These are phyloP conservation scores for Tetradesmus obliquus DNA, from an alignment of 139 green algal genomes.

Conservation along the genomic window DNA sequence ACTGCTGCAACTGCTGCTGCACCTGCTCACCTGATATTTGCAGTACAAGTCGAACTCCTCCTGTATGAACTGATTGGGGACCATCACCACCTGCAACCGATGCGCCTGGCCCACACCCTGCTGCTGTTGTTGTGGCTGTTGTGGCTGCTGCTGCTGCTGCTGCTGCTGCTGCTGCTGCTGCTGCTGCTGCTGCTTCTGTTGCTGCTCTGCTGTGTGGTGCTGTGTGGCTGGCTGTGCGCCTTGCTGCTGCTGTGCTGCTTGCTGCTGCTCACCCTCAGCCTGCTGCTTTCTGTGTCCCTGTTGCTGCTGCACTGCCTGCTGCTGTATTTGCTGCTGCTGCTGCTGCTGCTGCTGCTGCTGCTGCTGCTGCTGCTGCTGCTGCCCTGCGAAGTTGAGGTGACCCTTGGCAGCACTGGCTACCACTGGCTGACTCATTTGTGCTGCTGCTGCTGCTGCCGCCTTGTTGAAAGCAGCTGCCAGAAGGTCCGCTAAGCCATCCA, in stretches of 20 bases:
- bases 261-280: not conserved
- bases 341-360: conserved; percentile 40
- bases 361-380: conserved; percentile 36
- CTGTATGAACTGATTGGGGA: conserved; percentile 56
- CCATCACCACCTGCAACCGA: conserved; percentile 21
- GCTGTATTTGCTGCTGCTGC: not conserved
- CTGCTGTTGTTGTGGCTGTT: conserved; percentile 3
- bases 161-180: conserved; percentile 43
- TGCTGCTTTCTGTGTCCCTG: conserved; percentile 27
- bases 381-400: not conserved
- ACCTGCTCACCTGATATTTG: conserved; percentile 62
- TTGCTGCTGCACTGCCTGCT: conserved; percentile 32
- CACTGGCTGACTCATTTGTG: conserved; percentile 4
- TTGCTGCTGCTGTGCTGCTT: not conserved
- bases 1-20: not conserved
- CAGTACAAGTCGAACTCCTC: conserved; percentile 75
- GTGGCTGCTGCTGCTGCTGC: conserved; percentile 7
- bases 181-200: conserved; percentile 31
- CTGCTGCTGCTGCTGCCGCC: not conserved
- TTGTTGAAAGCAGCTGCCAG: conserved; percentile 1
- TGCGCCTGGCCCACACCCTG: not conserved
- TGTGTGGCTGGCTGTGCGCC: not conserved
- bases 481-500: not conserved
- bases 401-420: conserved; percentile 3
- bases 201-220: conserved; percentile 24